These are phyloP conservation scores for Nothophoma quercina DNA, from an alignment of 2,329 filamentous ascomycete species.

Conservation along the genomic window DNA sequence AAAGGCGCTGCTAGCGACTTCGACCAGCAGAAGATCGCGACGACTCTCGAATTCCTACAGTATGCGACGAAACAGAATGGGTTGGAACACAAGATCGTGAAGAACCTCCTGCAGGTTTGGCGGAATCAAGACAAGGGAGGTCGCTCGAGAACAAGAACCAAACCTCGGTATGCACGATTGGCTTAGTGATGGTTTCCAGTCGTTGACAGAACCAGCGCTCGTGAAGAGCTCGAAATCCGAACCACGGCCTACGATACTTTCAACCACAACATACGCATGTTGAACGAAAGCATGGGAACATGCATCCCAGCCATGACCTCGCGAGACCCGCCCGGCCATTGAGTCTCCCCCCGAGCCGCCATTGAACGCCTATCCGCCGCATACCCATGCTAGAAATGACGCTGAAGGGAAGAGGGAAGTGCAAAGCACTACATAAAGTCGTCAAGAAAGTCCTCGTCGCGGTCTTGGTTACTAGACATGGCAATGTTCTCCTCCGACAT, in stretches of 20 bases:
- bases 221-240: constrained; percentile 40
- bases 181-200: not conserved
- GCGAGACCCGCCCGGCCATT: constrained; percentile 28
- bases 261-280: constrained; percentile 73
- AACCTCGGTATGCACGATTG: constrained; percentile 24
- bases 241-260: constrained; percentile 65
- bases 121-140: constrained; percentile 51
- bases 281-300: constrained; percentile 76
- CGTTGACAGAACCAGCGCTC: constrained; percentile 25
- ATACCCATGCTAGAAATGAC: constrained; percentile 9
- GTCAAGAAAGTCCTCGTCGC: constrained; percentile 78
- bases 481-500: constrained; percentile 84
- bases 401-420: not conserved
- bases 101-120: constrained; percentile 67
- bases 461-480: constrained; percentile 82
- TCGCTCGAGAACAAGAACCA: constrained; percentile 39
- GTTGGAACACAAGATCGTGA: constrained; percentile 75
- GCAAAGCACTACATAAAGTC: constrained; percentile 68
- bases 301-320: constrained; percentile 55
- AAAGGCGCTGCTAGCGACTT: constrained; percentile 40
- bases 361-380: constrained; percentile 15
- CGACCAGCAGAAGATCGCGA: constrained; percentile 59
- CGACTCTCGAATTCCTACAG: constrained; percentile 74
- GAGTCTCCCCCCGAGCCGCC: constrained; percentile 3
- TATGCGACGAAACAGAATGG: constrained; percentile 70